Evolutionary conservation across 2,329 filamentous ascomycete genomes (phyloP), one percentile per base, ranked within the genome.

Genomic region (Saccharata proteae): DNA sequence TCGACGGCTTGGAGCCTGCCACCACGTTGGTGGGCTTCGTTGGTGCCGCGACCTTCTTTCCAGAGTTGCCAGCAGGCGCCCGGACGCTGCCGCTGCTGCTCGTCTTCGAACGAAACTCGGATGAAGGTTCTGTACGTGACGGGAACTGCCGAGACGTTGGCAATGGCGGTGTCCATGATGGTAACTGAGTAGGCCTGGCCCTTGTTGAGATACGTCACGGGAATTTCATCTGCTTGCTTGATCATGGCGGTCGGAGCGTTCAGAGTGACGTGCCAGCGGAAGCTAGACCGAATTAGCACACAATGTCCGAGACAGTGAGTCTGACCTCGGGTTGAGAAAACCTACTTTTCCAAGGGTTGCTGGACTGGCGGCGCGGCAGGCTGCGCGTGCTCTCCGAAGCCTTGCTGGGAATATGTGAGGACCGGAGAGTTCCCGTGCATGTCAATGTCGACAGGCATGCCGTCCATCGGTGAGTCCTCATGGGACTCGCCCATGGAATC

Each of bases 231-330:
- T 1, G 75, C 59, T 39, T 85, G 77, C 54, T 81, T 92, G 48
- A 92, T 79, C 90, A 96, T 98, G 6, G 90, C 90, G 0, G 90
- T 98, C 3, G 88, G 85, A 1, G 90, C 88, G 52, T 93, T 92
- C 26, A 98, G 60, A 1, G 83, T 90, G 30, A 83, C 79, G 51
- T 90, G 81, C 50, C 83, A 96, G 23, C 90, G 82, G 50, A 94
- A 94, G 39, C 72, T 76, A 40, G 12, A 6, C 8, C 6, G 14
- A n/a, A 38, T 55, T 37, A 57, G 49, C 35, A 36, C 13, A 23
- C 16, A 26, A 22, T 12, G 9, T 10, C 11, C 8, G 8, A 23
- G 16, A 30, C 8, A 11, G 14, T 13, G n/a, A 36, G 31, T 26
- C 5, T 13, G 15, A 34, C 35, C 23, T 26, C 13, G 12, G 19